Base-by-base conservation (phyloP, 108 stramenopile species). In the Fragilariopsis cylindrus region DNA sequence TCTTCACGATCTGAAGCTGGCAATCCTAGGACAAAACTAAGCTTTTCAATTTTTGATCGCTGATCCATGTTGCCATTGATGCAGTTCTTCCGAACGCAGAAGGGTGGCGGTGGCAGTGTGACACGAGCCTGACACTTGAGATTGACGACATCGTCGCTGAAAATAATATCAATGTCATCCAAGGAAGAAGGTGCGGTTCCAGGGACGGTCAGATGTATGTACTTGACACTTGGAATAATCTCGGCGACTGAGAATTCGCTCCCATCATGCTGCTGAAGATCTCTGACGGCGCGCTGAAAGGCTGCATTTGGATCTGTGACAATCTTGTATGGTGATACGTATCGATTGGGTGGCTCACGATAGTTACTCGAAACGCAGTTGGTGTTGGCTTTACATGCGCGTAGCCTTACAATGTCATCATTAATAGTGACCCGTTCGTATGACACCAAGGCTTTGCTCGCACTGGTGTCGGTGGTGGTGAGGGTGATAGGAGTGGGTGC, bases 51-150 rank as follows among this genome's bases (percentile, higher is more conserved):
- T 30, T 73, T 65, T 57, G 55, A 12, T 56, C 81, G 67, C 21
- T 82, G 81, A 54, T 70, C 78, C 69, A 82, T 70, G 41, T 75
- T 79, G 40, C 81, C 81, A 45, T 82, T 82, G 73, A 82, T 78
- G 40, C 81, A 82, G 12, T 75, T 69, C 56, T 78, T 78, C 48
- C 74, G 45, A 30, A 78, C 3, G 54, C 81, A 82, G 56, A 78
- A 82, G 7, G 81, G 81, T 9, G 81, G 81, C 13, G 73, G 75
- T 15, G 78, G 78, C 16, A 79, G 57, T 11, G 78, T 75, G 5
- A 76, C 75, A 60, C 75, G 30, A 15, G 78, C 74, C 44, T 79
- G 75, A 55, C 78, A 79, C 13, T 75, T 69, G 15, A 79, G 15
- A 15, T 70, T 71, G 7, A 79, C 78, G 13, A 79, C 48, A 15